Base-by-base conservation (phyloP, 2,329 filamentous ascomycete species). In the Phoma herbarum region DNA sequence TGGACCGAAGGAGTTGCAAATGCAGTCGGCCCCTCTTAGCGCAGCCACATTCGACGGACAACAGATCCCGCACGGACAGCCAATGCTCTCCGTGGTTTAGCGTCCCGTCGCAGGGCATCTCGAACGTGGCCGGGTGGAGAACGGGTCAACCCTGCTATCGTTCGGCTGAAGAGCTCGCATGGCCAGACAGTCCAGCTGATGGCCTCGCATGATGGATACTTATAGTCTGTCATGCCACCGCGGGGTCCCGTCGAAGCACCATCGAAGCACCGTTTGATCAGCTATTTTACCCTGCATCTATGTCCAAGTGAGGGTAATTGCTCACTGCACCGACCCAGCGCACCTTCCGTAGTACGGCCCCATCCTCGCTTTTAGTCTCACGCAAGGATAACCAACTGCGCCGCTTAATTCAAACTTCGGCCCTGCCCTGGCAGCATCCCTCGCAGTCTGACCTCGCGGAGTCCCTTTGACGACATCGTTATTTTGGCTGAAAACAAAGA, bases 401-500 rank as follows among this genome's bases (percentile, higher is more conserved):
- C 56, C 39, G 50, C 56, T 46, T 42, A 45, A 45, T 52, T 50
- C 45, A 59, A 51, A 54, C 28, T 28, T 54, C 46, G 56, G 45
- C 39, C 49, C 49, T 50, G 56, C 49, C 45, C 50, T 37, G 51
- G 56, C 50, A 54, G 48, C 41, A 45, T 42, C 51, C 50, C 50
- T 44, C 25, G 41, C 50, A 50, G 29, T 41, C 41, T 49, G 45
- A 26, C 33, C 18, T 45, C 33, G 41, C 50, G 14, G 25, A 29
- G 51, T 28, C 20, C 45, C 45, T 45, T 49, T 46, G 50, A 50
- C 56, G 51, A 59, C 45, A 54, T 53, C n/a, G 56, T 47, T 37
- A 47, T 54, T 50, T 54, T 54, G 45, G 50, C 50, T 35, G 45
- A 51, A 50, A 54, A 54, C 45, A 53, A 59, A 59, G 56, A 59